Base-by-base conservation (phyloP, 2,329 filamentous ascomycete species). In the Ophiocordyceps australis region DNA sequence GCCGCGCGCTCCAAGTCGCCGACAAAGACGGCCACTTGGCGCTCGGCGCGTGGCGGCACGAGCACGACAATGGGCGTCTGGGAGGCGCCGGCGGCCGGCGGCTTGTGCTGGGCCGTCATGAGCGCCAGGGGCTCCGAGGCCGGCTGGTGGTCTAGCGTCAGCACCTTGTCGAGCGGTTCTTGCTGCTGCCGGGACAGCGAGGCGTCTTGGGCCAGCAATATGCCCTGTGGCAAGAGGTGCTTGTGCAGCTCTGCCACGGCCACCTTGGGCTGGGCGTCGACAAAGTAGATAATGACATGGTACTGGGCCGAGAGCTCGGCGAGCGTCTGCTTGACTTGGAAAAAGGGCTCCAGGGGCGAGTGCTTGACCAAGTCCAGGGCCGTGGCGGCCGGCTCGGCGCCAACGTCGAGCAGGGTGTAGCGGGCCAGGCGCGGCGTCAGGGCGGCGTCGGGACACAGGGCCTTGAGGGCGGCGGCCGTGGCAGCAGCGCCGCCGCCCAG, bases 381-480 rank as follows among this genome's bases (percentile, higher is more conserved):
- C 9, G 31, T 14, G 3, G 28, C 20, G 6, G 29, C 21, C 10
- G 24, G 25, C 7, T 32, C 28, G 2, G 29, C 22, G 5, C 27
- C 25, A 7, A 24, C 20, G 4, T 38, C 39, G 12, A 42, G 34
- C 13, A 54, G 22, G 0, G 45, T 46, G 29, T 49, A 50, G 10
- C 47, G 40, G 3, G 44, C 37, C 3, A 60, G 35, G 7, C 40
- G 42, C 4, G 49, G 45, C 2, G 43, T 40, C n/a, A 40, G 37
- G 9, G 35, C 31, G 2, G 28, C 24, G 2, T 20, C 25, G 1
- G 39, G 26, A 1, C 31, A 30, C 7, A 57, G 29, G 5, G 31
- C 29, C 5, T 38, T 26, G n/a, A 56, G 32, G 14, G 49, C 30
- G 1, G 38, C 26, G 4, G 31, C 16, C 0, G 40, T 32, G 5